Base-by-base conservation (phyloP, 2,329 filamentous ascomycete species). In the Karstenula rhodostoma region DNA sequence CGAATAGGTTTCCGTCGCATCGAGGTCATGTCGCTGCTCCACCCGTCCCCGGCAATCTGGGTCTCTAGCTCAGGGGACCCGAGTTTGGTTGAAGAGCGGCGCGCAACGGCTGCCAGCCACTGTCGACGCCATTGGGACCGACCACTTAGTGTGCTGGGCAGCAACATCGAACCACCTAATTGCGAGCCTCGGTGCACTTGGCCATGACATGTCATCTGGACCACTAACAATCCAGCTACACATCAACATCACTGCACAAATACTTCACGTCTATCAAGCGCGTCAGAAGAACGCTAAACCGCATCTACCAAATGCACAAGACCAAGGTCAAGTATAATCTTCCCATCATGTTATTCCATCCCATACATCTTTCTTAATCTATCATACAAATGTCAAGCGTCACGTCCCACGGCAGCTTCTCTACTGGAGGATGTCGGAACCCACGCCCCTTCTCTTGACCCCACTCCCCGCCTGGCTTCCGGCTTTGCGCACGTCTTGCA, bases 31-130 rank as follows among this genome's bases (percentile, higher is more conserved):
- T 40, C 49, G 49, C 25, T 42, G 33, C 49, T n/a, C n/a, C 32
- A 17, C 4, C 49, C 32, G 33, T 40, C 33, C 22, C 19, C 33
- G 49, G 49, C 49, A 25, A 23, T 17, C 7, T 25, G 33, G 9
- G 22, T 29, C 33, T 19, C 17, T 54, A 32, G 37, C 37, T 54
- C 51, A 44, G 37, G 25, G 51, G 51, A 54, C 51, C 51, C 37
- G 51, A 54, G 51, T 33, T 42, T 49, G 49, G 33, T 32, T 7
- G 33, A 22, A 9, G 33, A 15, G 32, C 33, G 49, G 49, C 33
- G 33, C 15, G 7, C n/a, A 25, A 50, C 48, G 7, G 29, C 7
- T 12, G 47, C 47, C 27, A 29, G 27, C 27, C 8, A 29, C 29
- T 10, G 4, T 32, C 29, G 29, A n/a, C 29, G 29, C 29, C 7